phyloP scores from a whole-genome alignment of 2,329 filamentous ascomycete genomes.

The Cladosporium sp. region DNA sequence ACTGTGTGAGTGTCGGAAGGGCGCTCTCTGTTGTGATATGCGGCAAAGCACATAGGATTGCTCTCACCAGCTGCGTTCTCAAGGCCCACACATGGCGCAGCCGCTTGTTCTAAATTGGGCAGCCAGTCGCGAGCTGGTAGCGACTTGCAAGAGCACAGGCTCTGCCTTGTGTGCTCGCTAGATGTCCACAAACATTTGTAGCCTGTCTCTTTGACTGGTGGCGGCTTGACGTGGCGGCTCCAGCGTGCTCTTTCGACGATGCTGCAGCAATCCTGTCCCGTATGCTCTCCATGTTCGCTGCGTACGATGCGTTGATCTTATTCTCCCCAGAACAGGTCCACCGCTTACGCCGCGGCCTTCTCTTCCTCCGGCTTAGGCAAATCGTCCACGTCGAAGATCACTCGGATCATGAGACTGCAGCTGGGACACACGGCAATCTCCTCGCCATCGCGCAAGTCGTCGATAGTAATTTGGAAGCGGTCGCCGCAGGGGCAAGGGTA shows the following conservation, averaged over 20 bases:
- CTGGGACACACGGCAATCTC: slow-evolving; percentile 97
- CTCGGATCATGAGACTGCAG: slow-evolving; percentile 93
- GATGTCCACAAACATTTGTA: background rate
- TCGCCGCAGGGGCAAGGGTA: slow-evolving; percentile 98
- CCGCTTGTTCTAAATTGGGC: background rate
- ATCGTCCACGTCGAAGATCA: slow-evolving; percentile 78
- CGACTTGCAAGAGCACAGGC: background rate
- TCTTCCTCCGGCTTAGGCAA: slow-evolving; percentile 48
- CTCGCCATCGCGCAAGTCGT: slow-evolving; percentile 81
- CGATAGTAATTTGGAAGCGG: slow-evolving; percentile 85
- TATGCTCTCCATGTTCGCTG: background rate
- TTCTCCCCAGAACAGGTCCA: background rate
- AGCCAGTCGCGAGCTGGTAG: background rate
- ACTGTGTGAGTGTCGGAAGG: background rate
- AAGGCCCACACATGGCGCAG: background rate
- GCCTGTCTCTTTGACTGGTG: background rate
- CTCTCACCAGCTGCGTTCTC: background rate
- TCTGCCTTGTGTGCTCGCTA: background rate
- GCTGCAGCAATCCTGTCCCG: background rate
- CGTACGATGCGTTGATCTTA: background rate
- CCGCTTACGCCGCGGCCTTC: slow-evolving; percentile 26
- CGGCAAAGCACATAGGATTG: background rate
- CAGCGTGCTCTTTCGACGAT: background rate
- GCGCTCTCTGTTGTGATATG: background rate
- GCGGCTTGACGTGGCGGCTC: background rate